A percentile compares a stretch with the other conserved stretches of the same genome.
Evolutionary conservation across 2,329 filamentous ascomycete species (phyloP).

Genomic region (Calonectria pseudoturangicola): DNA sequence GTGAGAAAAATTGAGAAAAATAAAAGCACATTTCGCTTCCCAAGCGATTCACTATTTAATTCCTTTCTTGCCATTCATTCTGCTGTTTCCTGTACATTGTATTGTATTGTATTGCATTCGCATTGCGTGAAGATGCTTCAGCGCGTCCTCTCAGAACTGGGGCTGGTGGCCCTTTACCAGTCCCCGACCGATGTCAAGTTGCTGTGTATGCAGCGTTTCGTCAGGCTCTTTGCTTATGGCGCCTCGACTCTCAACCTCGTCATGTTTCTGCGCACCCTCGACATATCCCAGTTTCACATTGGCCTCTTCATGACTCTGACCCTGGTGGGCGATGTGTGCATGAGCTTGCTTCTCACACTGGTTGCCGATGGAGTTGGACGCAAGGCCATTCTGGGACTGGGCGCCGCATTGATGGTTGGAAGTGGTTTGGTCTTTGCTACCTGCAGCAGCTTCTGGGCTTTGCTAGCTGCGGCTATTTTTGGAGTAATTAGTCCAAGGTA

Average conservation of each 20-base stretch:
- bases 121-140: conserved; percentile 4
- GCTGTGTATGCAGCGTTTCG: conserved; percentile 74
- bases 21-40: conserved; percentile 6
- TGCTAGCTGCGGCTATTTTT: conserved; percentile 74
- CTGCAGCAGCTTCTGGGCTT: conserved; percentile 73
- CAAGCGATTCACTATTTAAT: background rate
- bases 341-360: conserved; percentile 76
- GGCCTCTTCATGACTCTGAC: conserved; percentile 81
- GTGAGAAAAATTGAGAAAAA: background rate
- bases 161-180: conserved; percentile 52
- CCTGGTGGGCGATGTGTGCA: conserved; percentile 73
- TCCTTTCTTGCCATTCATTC: background rate
- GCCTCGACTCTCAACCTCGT: conserved; percentile 75
- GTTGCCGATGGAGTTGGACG: conserved; percentile 76
- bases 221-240: conserved; percentile 79
- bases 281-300: conserved; percentile 69
- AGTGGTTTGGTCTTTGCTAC: conserved; percentile 75
- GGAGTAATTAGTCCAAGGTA: conserved; percentile 77
- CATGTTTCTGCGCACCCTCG: conserved; percentile 71
- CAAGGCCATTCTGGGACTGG: conserved; percentile 70
- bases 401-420: conserved; percentile 72
- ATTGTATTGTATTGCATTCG: background rate
- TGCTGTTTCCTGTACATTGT: background rate
- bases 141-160: conserved; percentile 46
- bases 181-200: conserved; percentile 64